Percentiles rank a stretch among this genome's conserved stretches.
phyloP scores from a whole-genome alignment of 495 filamentous ascomycete genomes.

The Aspergillus homomorphus region DNA sequence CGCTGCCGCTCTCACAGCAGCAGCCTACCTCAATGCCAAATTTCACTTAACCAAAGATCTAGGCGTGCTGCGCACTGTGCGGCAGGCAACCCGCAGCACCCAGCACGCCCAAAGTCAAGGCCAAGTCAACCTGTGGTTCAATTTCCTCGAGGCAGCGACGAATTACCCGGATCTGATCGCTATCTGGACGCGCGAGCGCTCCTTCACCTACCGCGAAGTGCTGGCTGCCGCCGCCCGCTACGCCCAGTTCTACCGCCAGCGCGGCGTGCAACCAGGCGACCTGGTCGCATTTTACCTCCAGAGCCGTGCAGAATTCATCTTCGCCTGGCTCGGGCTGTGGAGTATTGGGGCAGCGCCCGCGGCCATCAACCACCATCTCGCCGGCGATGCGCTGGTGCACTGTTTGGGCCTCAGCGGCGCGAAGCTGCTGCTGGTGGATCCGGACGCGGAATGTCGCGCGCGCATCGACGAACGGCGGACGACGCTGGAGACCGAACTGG shows the following conservation, averaged over 20 bases:
- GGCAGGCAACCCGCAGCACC: conserved; percentile 36
- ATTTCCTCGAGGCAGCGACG: conserved; percentile 56
- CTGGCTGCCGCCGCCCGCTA: conserved; percentile 57
- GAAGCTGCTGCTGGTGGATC: conserved; percentile 64
- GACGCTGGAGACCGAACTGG: conserved; percentile 48
- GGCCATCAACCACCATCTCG: conserved; percentile 70
- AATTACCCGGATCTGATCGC: conserved; percentile 47
- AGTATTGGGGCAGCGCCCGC: conserved; percentile 65
- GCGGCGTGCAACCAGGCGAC: conserved; percentile 61
- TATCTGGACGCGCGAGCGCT: conserved; percentile 64
- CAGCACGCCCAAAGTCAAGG: conserved; percentile 41
- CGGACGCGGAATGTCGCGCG: conserved; percentile 49
- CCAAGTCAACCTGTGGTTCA: conserved; percentile 59
- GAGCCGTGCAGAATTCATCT: conserved; percentile 67
- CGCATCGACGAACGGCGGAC: conserved; percentile 53
- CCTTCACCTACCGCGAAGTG: conserved; percentile 61
- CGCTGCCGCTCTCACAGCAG: conserved; percentile 44
- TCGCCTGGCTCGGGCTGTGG: conserved; percentile 59
- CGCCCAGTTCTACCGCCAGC: conserved; percentile 59
- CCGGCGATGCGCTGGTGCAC: conserved; percentile 63
- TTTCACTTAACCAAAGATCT: conserved; percentile 63
- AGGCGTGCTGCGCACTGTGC: conserved; percentile 26
- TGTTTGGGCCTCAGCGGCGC: conserved; percentile 61
- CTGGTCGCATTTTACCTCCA: conserved; percentile 67
- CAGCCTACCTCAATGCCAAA: conserved; percentile 69